Percentiles rank a stretch among this genome's conserved stretches.
These are phyloP conservation scores for Erigeron philadelphicus DNA, from an alignment of 140 eudicot species.

Conservation along the genomic window DNA sequence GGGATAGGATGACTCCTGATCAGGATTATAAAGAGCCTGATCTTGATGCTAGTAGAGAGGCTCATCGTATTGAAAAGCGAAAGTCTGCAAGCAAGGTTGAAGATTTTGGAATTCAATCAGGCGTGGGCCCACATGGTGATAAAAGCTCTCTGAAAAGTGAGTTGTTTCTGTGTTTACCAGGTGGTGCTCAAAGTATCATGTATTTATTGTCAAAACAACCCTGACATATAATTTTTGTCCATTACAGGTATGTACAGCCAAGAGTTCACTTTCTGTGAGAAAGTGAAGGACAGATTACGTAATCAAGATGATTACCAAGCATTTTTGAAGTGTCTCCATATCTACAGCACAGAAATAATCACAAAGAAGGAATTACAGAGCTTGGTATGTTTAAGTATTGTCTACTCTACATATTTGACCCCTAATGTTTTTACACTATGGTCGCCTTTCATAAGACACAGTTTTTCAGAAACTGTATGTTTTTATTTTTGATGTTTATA, in stretches of 20 bases:
- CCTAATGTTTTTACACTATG: neutral
- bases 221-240: neutral
- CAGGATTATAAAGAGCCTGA: slow-evolving; percentile 67
- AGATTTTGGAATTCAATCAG: slow-evolving; percentile 57
- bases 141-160: slow-evolving; percentile 78
- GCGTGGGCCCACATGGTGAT: slow-evolving; percentile 49
- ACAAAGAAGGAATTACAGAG: slow-evolving; percentile 82
- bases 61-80: slow-evolving; percentile 50
- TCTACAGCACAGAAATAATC: slow-evolving; percentile 87
- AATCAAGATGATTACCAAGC: slow-evolving; percentile 92
- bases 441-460: neutral
- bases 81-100: slow-evolving; percentile 76
- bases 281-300: slow-evolving; percentile 77
- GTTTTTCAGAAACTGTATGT: neutral
- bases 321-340: slow-evolving; percentile 91
- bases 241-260: slow-evolving; percentile 66
- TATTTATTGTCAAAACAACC: neutral
- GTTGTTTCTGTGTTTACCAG: slow-evolving; percentile 15
- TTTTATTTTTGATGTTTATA: slow-evolving; percentile 3
- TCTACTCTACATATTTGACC: slow-evolving; percentile 8
- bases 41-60: slow-evolving; percentile 51
- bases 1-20: slow-evolving; percentile 60
- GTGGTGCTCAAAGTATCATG: neutral
- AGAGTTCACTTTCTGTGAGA: slow-evolving; percentile 82
- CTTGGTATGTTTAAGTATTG: slow-evolving; percentile 50